Evolutionary conservation across 257 asterid species (phyloP), one percentile per base, ranked within the genome.

Genomic region (Plantago major): DNA sequence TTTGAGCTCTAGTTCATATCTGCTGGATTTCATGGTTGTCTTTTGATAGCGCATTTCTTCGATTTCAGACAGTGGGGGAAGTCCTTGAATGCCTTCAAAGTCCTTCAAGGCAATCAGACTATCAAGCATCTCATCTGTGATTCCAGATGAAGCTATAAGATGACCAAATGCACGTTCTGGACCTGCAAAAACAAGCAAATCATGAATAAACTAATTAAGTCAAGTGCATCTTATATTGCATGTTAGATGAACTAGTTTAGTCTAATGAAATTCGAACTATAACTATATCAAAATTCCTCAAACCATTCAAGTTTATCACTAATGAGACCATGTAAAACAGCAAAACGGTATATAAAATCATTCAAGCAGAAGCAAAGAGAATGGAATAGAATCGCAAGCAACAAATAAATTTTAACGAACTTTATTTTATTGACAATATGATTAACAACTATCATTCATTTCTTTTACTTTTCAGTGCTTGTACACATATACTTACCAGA

Each of bases 151-250:
- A 15, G 95, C 84, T 51, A 87, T 83, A 56, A 93, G 94, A 71
- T 93, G 97, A 7, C 99, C 97, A 83, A 93, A 93, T 71, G 95
- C 94, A 69, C 84, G 91, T 67, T 83, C 68, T 54, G 95, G 84
- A 60, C 99, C 99, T 89, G 85, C 74, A n/a, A n/a, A n/a, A n/a
- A n/a, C n/a, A n/a, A n/a, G n/a, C n/a, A 63, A 54, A 54, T 43
- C 33, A 22, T 6, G 19, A 46, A 59, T 42, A 16, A n/a, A 54
- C 45, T 7, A 67, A 49, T 59, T 45, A 10, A 44, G n/a, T n/a
- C n/a, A n/a, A n/a, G 42, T 64, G 57, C 33, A 56, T 10, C 3
- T 6, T 19, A 14, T 14, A 54, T 26, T 63, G 63, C 52, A 64
- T 11, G 14, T 4, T 33, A 16, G 40, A 7, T n/a, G 43, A 56